Conservation (phyloP, 768 basidiomycete genomes). For the Suillus fuscotomentosus region DNA sequence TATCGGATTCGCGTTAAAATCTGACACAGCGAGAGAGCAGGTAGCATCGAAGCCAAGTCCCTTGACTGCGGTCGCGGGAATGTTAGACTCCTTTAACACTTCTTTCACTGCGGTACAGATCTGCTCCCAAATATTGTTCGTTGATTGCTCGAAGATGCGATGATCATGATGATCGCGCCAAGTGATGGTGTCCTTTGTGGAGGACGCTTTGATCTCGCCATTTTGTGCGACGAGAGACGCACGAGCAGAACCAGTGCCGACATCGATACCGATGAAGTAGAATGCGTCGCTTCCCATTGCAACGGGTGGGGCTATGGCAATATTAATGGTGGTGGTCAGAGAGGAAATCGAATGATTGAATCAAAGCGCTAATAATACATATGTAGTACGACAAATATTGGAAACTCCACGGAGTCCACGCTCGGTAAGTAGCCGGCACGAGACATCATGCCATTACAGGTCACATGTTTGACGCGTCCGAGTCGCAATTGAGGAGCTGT, state of each 20-base stretch:
- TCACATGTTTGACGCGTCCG: background rate
- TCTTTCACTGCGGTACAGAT: conserved; percentile 61
- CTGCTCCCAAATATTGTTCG: conserved; percentile 79
- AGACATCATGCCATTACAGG: background rate
- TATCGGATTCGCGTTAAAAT: conserved; percentile 71
- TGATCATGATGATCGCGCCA: conserved; percentile 85
- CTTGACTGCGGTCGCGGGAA: conserved; percentile 63
- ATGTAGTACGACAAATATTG: background rate
- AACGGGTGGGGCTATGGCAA: background rate
- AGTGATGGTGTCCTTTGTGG: conserved; percentile 79
- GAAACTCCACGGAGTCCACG: background rate
- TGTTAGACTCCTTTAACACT: conserved; percentile 57
- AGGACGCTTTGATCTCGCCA: conserved; percentile 76
- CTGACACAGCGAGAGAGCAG: conserved; percentile 89
- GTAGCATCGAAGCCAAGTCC: conserved; percentile 97
- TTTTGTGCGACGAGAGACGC: conserved; percentile 72
- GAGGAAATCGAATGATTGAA: conserved; percentile 1
- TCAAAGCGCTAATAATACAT: background rate
- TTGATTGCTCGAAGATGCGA: conserved; percentile 96
- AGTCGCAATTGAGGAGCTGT: too few species aligned
- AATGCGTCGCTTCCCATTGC: conserved; percentile 35
- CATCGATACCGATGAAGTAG: conserved; percentile 77
- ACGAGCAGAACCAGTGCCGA: conserved; percentile 93
- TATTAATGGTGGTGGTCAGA: background rate
- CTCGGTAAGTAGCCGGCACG: background rate